These are phyloP conservation scores for Coccomyxa sp. DNA, from an alignment of 139 green algal genomes.

Conservation along the genomic window DNA sequence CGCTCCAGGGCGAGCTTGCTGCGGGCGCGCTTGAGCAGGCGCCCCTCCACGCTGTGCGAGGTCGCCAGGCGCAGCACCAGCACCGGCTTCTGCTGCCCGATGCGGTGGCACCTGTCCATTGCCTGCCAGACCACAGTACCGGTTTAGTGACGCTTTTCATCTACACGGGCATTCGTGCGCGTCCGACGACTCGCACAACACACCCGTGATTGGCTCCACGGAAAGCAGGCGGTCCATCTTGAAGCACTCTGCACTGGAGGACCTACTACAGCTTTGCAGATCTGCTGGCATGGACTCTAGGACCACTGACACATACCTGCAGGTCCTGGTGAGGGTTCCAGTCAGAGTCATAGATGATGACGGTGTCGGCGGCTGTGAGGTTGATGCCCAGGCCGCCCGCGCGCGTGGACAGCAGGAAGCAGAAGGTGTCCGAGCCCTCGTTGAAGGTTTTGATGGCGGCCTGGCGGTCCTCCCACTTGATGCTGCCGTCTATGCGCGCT, in stretches of 20 bases:
- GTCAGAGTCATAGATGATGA: constrained; percentile 95
- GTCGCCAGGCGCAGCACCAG: constrained; percentile 94
- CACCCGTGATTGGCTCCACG: no score
- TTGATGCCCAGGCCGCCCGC: constrained; percentile 96
- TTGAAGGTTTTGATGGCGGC: constrained; percentile 76
- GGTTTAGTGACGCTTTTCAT: no score
- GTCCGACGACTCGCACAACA: no score
- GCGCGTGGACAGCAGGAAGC: constrained; percentile 96
- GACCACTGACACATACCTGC: no score
- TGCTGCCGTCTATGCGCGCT: constrained; percentile 88
- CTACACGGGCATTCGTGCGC: no score
- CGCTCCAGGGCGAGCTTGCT: constrained; percentile 26
- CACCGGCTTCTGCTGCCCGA: constrained; percentile 94
- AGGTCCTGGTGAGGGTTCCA: constrained; percentile 95
- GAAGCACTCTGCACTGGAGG: no score
- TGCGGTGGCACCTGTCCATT: constrained; percentile 98
- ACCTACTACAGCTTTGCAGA: no score
- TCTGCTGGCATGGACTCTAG: no score
- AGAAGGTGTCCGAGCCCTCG: constrained; percentile 56
- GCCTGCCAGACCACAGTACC: constrained; percentile 75
- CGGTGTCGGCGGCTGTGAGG: constrained; percentile 85
- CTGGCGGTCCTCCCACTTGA: constrained; percentile 70
- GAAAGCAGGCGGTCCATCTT: background rate
- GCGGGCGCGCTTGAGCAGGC: constrained; percentile 83
- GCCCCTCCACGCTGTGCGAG: constrained; percentile 87